Evolutionary conservation across 2,329 filamentous ascomycete genomes (phyloP).

Genomic region (Colletotrichum kahawae): DNA sequence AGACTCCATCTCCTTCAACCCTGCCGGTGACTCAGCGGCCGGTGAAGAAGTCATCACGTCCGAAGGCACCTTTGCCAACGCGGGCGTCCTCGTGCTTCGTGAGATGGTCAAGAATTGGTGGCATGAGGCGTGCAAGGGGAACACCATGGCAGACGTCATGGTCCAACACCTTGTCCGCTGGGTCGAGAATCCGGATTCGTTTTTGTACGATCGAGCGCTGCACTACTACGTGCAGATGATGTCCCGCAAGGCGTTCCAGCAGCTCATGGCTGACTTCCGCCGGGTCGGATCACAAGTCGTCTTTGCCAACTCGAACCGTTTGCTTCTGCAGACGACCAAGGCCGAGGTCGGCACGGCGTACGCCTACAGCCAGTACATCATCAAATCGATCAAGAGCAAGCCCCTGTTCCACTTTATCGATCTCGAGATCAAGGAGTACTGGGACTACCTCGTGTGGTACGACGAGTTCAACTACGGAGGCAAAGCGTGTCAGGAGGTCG

Average conservation of each 20-base stretch:
- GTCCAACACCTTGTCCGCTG: slow-evolving; percentile 97
- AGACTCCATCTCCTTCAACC: slow-evolving; percentile 86
- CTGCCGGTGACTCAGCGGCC: slow-evolving; percentile 66
- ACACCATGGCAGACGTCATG: slow-evolving; percentile 95
- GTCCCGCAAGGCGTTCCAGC: slow-evolving; percentile 95
- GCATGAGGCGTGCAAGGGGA: slow-evolving; percentile 89
- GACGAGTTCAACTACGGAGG: slow-evolving; percentile 99
- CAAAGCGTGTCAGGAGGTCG: slow-evolving; percentile 84
- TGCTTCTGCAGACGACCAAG: slow-evolving; percentile 95
- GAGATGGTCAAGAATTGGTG: slow-evolving; percentile 99
- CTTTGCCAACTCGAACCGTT: slow-evolving; percentile 88
- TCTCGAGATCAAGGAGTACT: slow-evolving; percentile 97
- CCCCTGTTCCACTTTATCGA: slow-evolving; percentile 97
- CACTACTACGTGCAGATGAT: slow-evolving; percentile 99
- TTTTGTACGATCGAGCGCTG: slow-evolving; percentile 91
- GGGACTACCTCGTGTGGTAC: slow-evolving; percentile 99
- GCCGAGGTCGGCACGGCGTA: slow-evolving; percentile 95
- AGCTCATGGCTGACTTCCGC: slow-evolving; percentile 95
- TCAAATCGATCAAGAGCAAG: slow-evolving; percentile 96
- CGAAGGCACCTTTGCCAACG: slow-evolving; percentile 80
- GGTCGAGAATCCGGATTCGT: slow-evolving; percentile 93
- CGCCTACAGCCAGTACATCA: slow-evolving; percentile 95
- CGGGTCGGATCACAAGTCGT: slow-evolving; percentile 94
- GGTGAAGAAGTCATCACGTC: slow-evolving; percentile 60
- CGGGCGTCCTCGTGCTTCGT: slow-evolving; percentile 85